Conservation (phyloP, 2,329 filamentous ascomycete species). For the Ascochyta koolunga region DNA sequence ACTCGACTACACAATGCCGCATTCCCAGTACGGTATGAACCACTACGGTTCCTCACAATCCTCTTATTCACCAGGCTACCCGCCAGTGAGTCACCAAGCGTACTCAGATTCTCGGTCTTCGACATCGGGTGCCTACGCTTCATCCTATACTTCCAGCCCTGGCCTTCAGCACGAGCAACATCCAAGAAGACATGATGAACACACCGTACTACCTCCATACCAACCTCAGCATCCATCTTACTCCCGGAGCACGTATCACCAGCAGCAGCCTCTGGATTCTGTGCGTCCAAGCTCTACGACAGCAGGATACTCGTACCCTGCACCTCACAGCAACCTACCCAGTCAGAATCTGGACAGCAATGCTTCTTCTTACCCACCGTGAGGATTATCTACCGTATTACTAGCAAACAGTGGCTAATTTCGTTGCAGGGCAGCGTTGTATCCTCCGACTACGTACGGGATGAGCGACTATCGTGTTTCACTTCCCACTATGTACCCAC, state of each 20-base stretch:
- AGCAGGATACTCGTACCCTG: slow-evolving; percentile 42
- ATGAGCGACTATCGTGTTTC: slow-evolving; percentile 41
- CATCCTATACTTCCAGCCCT: slow-evolving; percentile 37
- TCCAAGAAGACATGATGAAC: slow-evolving; percentile 37
- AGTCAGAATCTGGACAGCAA: slow-evolving; percentile 38
- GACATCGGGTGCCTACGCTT: slow-evolving; percentile 35
- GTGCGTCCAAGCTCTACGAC: slow-evolving; percentile 38
- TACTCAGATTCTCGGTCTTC: slow-evolving; percentile 39
- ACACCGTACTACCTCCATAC: slow-evolving; percentile 39
- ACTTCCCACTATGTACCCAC: slow-evolving; percentile 46
- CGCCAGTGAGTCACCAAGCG: slow-evolving; percentile 34
- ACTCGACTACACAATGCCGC: slow-evolving; percentile 49
- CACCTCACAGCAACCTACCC: slow-evolving; percentile 38
- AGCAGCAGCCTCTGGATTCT: slow-evolving; percentile 37
- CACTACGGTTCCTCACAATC: slow-evolving; percentile 42
- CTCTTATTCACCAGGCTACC: slow-evolving; percentile 42
- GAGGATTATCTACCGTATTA: slow-evolving; percentile 2
- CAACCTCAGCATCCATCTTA: slow-evolving; percentile 34
- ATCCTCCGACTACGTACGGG: slow-evolving; percentile 43
- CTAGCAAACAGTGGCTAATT: not conserved
- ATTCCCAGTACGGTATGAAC: slow-evolving; percentile 48
- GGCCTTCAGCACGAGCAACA: slow-evolving; percentile 31
- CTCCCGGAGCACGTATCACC: slow-evolving; percentile 43
- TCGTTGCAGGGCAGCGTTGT: slow-evolving; percentile 34
- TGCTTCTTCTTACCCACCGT: slow-evolving; percentile 43